Evolutionary conservation across 1,284 basidiomycete species (phyloP).

Genomic region (Cryptococcus sp.): DNA sequence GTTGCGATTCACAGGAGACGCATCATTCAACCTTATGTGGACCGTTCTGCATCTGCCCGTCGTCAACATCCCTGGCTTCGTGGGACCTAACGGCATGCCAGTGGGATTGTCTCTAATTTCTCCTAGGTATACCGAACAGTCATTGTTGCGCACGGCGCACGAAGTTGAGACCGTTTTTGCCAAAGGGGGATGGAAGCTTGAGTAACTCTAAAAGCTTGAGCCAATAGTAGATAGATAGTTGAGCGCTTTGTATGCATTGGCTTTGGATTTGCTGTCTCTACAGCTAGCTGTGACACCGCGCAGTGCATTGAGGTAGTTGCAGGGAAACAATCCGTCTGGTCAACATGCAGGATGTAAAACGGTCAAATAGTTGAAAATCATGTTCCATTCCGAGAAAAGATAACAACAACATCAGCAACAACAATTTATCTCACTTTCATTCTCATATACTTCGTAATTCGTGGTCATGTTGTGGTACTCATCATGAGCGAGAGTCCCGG

Average conservation of each 20-base stretch:
- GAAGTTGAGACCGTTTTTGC: slow-evolving; percentile 20
- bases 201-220: neutral
- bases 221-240: neutral
- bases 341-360: too few species aligned
- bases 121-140: slow-evolving; percentile 24
- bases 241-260: neutral
- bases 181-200: slow-evolving; percentile 18
- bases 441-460: too few species aligned
- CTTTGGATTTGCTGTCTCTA: too few species aligned
- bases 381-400: too few species aligned
- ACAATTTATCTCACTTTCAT: too few species aligned
- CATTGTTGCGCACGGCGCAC: slow-evolving; percentile 16
- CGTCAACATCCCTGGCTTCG: slow-evolving; percentile 33
- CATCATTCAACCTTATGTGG: slow-evolving; percentile 36
- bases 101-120: slow-evolving; percentile 31
- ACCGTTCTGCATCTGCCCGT: slow-evolving; percentile 34
- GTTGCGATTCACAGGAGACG: slow-evolving; percentile 29
- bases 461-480: neutral
- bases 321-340: too few species aligned
- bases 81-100: slow-evolving; percentile 28
- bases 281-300: too few species aligned
- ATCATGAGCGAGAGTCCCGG: neutral
- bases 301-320: too few species aligned
- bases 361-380: too few species aligned
- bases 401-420: too few species aligned